Evolutionary conservation across 2,329 filamentous ascomycete genomes (phyloP).

Genomic region (Claviceps purpurea): DNA sequence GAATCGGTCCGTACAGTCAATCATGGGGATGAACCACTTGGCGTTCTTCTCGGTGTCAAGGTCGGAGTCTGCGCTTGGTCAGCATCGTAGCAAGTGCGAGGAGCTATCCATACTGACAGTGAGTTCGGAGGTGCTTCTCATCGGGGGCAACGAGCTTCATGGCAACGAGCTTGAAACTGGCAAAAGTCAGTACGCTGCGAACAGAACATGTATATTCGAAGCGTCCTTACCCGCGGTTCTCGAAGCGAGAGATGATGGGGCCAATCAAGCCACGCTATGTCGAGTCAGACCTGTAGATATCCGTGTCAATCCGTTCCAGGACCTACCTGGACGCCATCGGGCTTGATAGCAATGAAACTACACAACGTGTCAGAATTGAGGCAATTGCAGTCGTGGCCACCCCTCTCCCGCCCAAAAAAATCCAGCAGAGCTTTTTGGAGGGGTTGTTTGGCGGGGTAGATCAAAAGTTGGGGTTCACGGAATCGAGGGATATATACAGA

Average conservation of each 20-base stretch:
- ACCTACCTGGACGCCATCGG: conserved; percentile 92
- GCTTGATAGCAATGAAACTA: conserved; percentile 99
- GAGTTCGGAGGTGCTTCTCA: conserved; percentile 94
- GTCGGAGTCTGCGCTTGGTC: conserved; percentile 52
- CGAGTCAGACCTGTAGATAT: background rate
- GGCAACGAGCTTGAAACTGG: conserved; percentile 79
- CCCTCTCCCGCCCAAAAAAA: background rate
- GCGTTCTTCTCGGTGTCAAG: conserved; percentile 53
- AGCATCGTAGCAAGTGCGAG: conserved; percentile 10
- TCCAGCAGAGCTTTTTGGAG: conserved; percentile 8
- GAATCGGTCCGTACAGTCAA: conserved; percentile 57
- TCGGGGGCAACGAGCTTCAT: conserved; percentile 86
- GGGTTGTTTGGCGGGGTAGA: conserved; percentile 21
- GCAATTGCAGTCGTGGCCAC: background rate
- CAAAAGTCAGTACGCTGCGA: conserved; percentile 1
- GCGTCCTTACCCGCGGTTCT: conserved; percentile 67
- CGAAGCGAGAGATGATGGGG: conserved; percentile 95
- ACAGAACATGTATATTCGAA: background rate
- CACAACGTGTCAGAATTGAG: conserved; percentile 12
- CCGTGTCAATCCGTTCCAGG: background rate
- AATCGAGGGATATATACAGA: too few species aligned
- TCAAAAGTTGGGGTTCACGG: background rate
- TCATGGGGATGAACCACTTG: conserved; percentile 92
- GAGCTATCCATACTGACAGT: conserved; percentile 46
- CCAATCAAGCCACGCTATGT: conserved; percentile 85